Evolutionary conservation across 176 grass and related monocot genomes (phyloP), one percentile per base, ranked within the genome.

Genomic region (Cocos nucifera): DNA sequence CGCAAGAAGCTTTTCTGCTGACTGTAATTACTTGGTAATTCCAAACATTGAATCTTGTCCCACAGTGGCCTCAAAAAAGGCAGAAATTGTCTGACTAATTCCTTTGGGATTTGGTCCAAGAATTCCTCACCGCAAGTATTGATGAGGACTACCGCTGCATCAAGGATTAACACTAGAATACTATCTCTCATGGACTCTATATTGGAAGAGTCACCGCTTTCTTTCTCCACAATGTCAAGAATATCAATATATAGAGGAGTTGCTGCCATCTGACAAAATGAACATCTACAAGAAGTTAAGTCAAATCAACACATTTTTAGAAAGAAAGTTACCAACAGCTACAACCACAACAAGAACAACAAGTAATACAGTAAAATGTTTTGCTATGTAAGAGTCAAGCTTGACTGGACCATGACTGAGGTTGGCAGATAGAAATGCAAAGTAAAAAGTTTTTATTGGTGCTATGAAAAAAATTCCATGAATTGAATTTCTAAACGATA

Each of bases 1-100:
- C 67, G 77, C 62, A 77, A 30, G 55, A 57, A 65, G 65, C 3
- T 66, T 39, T n/a, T 29, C 14, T 10, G 15, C 9, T 9, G 35
- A 44, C 9, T 44, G 9, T 44, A 44, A 48, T 54, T 63, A 15
- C 19, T 48, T 19, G 54, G 54, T 15, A 58, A 72, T 55, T 7
- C 30, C 9, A 35, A 49, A 17, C 16, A n/a, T 63, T 22, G 73
- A 72, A 71, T 16, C 39, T 55, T 60, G 49, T 59, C 64, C 77
- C 76, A 79, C 29, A 82, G 44, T 87, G 80, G 77, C 51, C 56
- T 64, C 51, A 96, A 16, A 28, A 90, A 77, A 26, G 63, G 61
- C 19, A 57, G 35, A 52, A 62, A 51, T 9, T 51, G 75, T 74
- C 57, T 73, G 1, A 82, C 27, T 67, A 90, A 54, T 28, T 66